These are phyloP conservation scores for Mycena albidolilacea DNA, from an alignment of 768 basidiomycete genomes.

Conservation along the genomic window DNA sequence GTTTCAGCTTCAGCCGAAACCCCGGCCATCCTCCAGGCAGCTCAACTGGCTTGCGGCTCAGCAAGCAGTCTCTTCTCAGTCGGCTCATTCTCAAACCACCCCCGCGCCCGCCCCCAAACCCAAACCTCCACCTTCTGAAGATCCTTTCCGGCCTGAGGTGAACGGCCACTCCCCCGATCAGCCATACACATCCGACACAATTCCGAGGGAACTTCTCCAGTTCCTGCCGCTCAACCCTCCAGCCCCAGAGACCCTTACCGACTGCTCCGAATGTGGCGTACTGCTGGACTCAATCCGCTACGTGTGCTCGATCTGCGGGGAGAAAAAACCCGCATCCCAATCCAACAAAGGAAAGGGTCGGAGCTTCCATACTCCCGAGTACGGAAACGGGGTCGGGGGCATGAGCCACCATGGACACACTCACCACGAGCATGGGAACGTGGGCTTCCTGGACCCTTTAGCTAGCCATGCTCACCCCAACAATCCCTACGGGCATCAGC, in stretches of 20 bases:
- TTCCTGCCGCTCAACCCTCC: constrained; percentile 64
- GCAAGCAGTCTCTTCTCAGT: constrained; percentile 48
- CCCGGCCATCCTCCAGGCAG: constrained; percentile 77
- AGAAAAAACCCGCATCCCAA: constrained; percentile 67
- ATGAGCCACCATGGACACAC: constrained; percentile 31
- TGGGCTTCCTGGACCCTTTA: constrained; percentile 45
- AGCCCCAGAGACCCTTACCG: constrained; percentile 75
- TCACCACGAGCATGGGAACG: constrained; percentile 46
- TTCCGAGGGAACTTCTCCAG: constrained; percentile 68
- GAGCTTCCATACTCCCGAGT: constrained; percentile 45
- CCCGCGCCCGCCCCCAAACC: no score
- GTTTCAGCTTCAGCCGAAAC: constrained; percentile 50
- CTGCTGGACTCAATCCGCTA: constrained; percentile 89
- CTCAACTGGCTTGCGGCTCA: constrained; percentile 76
- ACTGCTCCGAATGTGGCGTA: constrained; percentile 87
- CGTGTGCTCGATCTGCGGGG: constrained; percentile 90
- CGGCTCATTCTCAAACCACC: constrained; percentile 30
- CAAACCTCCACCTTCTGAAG: constrained; percentile 42
- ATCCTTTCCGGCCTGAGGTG: constrained; percentile 49
- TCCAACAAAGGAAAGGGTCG: constrained; percentile 68
- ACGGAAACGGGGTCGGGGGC: constrained; percentile 48
- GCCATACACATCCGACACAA: constrained; percentile 46
- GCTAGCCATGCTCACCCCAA: not conserved
- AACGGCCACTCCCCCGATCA: constrained; percentile 41
- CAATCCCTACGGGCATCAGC: constrained; percentile 35